A percentile compares a stretch with the other conserved stretches of the same genome.
phyloP scores from a whole-genome alignment of 768 basidiomycete species.

The Suillus cothurnatus region DNA sequence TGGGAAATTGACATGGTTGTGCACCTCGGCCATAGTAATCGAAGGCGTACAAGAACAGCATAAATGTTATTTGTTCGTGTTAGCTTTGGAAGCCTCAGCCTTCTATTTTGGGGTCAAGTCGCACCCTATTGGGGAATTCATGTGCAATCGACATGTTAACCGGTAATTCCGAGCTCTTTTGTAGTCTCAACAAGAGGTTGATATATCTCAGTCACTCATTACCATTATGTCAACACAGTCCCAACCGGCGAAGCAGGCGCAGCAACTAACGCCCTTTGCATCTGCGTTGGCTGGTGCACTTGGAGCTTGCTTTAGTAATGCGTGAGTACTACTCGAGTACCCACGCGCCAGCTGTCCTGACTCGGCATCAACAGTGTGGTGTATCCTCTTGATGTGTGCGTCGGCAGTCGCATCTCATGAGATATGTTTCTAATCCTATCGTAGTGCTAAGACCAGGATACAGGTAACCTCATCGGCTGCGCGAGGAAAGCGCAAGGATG shows the following conservation, averaged over 20 bases:
- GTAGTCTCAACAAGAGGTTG: not conserved
- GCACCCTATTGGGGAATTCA: conserved; percentile 4
- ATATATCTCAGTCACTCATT: not conserved
- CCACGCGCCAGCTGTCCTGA: conserved; percentile 15
- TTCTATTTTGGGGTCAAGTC: not conserved
- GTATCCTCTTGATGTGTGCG: conserved; percentile 94
- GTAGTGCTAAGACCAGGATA: conserved; percentile 91
- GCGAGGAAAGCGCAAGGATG: conserved; percentile 52
- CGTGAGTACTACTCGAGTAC: conserved; percentile 54
- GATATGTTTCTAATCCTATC: conserved; percentile 11
- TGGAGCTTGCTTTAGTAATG: conserved; percentile 90
- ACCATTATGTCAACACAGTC: conserved; percentile 41
- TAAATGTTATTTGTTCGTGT: conserved; percentile 1
- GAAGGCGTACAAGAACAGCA: not conserved
- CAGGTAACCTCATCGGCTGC: conserved; percentile 71
- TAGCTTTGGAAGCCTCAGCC: not conserved
- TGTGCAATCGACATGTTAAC: conserved; percentile 1
- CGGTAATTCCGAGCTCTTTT: not conserved
- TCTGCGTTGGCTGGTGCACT: conserved; percentile 91
- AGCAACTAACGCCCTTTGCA: conserved; percentile 80
- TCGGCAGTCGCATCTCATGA: conserved; percentile 10
- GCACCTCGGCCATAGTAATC: not conserved
- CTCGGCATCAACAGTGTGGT: conserved; percentile 64
- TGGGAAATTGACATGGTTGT: conserved; percentile 1
- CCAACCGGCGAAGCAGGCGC: conserved; percentile 56